phyloP scores from a whole-genome alignment of 192 early-diverging fungal species.

The Pilaira anomala region DNA sequence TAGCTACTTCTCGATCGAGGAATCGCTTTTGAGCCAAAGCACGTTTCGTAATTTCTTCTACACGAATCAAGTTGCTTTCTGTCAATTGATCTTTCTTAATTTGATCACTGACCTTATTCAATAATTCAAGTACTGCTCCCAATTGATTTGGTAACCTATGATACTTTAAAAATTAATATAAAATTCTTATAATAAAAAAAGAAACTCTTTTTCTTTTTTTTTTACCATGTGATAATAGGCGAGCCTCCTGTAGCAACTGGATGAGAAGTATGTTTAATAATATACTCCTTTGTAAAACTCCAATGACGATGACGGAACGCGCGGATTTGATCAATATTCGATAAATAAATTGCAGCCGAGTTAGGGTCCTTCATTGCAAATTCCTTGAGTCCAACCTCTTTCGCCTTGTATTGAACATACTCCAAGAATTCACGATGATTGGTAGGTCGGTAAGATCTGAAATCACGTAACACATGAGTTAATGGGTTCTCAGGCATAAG shows the following conservation, averaged over 20 bases:
- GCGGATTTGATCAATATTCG: conserved; percentile 78
- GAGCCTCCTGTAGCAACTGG: conserved; percentile 74
- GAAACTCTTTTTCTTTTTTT: no score
- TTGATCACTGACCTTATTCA: conserved; percentile 52
- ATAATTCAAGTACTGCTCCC: conserved; percentile 56
- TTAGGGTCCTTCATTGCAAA: conserved; percentile 63
- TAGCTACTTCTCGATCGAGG: conserved; percentile 61
- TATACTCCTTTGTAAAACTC: conserved; percentile 86
- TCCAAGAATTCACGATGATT: conserved; percentile 77
- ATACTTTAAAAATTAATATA: conserved; percentile 45
- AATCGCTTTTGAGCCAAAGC: conserved; percentile 63
- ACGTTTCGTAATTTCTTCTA: conserved; percentile 56
- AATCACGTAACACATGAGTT: conserved; percentile 72
- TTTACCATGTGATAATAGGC: conserved; percentile 60
- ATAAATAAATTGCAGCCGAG: conserved; percentile 69
- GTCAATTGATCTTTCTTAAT: conserved; percentile 58
- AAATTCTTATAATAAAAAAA: conserved; percentile 31
- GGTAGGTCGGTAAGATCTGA: conserved; percentile 72
- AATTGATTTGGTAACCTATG: conserved; percentile 74
- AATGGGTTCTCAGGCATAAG: conserved; percentile 79
- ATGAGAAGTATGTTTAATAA: conserved; percentile 70
- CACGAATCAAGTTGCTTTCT: conserved; percentile 52
- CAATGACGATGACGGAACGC: conserved; percentile 86
- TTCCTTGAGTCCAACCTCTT: conserved; percentile 45
- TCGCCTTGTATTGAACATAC: conserved; percentile 58